phyloP scores from a whole-genome alignment of 177 flowering plant genomes.

The Vitis hybrid region DNA sequence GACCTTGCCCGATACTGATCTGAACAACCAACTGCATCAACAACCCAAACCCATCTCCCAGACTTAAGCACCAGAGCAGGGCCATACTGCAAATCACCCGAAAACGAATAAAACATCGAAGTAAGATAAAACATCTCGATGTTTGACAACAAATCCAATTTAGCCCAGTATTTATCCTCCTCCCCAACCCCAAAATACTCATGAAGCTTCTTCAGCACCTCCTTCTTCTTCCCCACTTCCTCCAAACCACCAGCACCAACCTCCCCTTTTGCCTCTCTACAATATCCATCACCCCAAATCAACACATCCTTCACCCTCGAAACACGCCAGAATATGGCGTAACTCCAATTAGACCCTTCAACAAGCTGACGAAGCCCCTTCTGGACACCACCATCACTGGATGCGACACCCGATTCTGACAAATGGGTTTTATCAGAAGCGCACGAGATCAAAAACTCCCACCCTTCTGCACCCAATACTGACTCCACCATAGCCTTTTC shows the following conservation, averaged over 20 bases:
- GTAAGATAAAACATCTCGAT: conserved; percentile 57
- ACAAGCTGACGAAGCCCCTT: conserved; percentile 53
- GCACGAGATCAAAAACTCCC: conserved; percentile 40
- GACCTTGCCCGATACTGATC: conserved; percentile 56
- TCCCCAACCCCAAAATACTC: conserved; percentile 41
- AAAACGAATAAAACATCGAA: conserved; percentile 66
- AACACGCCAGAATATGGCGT: conserved; percentile 76
- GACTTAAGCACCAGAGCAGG: conserved; percentile 45
- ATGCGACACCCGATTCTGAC: conserved; percentile 27
- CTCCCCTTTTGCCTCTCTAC: conserved; percentile 31
- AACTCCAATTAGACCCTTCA: conserved; percentile 65
- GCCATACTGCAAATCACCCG: conserved; percentile 37
- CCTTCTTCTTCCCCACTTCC: conserved; percentile 25
- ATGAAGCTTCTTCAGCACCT: conserved; percentile 61
- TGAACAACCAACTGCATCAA: conserved; percentile 39
- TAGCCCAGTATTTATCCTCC: conserved; percentile 26
- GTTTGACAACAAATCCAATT: conserved; percentile 38
- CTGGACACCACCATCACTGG: conserved; percentile 41
- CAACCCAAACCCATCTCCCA: conserved; percentile 58
- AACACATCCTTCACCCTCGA: conserved; percentile 47
- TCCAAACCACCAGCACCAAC: conserved; percentile 13
- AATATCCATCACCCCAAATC: conserved; percentile 81
- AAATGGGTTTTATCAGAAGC: conserved; percentile 32
- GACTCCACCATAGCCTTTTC: conserved; percentile 63
- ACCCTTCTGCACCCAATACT: conserved; percentile 60